These are phyloP conservation scores for Suhomyces anneliseae DNA, from an alignment of 1,139 yeast genomes.

Conservation along the genomic window DNA sequence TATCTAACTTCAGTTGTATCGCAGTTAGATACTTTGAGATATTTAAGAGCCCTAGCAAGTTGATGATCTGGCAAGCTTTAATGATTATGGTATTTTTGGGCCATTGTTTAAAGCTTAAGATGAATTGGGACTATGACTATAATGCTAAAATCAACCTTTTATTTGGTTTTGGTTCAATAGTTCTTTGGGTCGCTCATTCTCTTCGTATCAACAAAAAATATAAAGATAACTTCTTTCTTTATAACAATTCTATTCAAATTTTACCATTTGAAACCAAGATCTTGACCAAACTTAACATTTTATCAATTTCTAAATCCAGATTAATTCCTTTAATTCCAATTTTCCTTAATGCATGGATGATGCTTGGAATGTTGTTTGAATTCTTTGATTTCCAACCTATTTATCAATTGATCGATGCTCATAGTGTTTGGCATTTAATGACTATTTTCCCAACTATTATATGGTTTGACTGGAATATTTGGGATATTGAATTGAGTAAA, in stretches of 20 bases:
- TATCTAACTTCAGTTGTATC: constrained; percentile 40
- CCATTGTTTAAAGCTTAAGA: constrained; percentile 31
- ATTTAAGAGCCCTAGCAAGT: constrained; percentile 14
- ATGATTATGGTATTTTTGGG: constrained; percentile 21
- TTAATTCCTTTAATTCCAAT: constrained; percentile 41
- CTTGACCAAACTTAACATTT: constrained; percentile 31
- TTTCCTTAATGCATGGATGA: constrained; percentile 33
- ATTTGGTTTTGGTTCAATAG: constrained; percentile 33
- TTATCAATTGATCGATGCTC: constrained; percentile 39
- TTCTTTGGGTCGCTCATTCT: constrained; percentile 40
- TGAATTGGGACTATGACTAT: constrained; percentile 43
- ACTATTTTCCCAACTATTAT: constrained; percentile 44
- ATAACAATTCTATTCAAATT: constrained; percentile 39
- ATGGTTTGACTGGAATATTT: constrained; percentile 53
- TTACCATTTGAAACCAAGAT: constrained; percentile 44
- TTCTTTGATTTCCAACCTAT: constrained; percentile 40
- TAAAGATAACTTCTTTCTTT: constrained; percentile 23
- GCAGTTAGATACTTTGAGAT: constrained; percentile 33
- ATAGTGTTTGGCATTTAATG: constrained; percentile 46
- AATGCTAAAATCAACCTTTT: constrained; percentile 36
- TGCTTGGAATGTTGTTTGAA: constrained; percentile 40
- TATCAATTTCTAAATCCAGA: constrained; percentile 28
- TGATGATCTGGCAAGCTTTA: constrained; percentile 11
- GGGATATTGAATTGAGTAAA: constrained; percentile 45
- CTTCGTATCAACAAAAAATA: constrained; percentile 21